A percentile compares a stretch with the other conserved stretches of the same genome.
Evolutionary conservation across 2,329 filamentous ascomycete species (phyloP).

Genomic region (Aspergillus sp.): DNA sequence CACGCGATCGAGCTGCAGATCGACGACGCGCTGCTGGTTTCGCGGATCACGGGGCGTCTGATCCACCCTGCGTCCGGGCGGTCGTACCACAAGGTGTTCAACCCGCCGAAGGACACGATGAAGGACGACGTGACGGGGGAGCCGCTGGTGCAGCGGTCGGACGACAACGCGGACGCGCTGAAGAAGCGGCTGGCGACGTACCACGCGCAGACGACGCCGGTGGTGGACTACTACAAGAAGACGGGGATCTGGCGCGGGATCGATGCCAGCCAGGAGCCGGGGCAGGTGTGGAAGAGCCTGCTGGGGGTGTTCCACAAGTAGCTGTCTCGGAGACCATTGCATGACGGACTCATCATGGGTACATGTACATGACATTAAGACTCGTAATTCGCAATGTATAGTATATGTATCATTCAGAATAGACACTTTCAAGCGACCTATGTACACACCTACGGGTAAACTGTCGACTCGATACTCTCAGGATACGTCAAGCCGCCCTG

Average conservation of each 20-base stretch:
- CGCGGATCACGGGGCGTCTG: constrained; percentile 91
- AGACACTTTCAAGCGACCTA: too few relatives aligned
- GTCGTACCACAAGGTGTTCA: constrained; percentile 98
- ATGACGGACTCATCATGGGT: too few relatives aligned
- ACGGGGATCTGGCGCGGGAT: constrained; percentile 94
- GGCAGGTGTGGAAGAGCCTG: constrained; percentile 90
- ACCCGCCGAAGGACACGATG: constrained; percentile 89
- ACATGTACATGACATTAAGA: too few relatives aligned
- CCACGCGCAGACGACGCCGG: constrained; percentile 84
- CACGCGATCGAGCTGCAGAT: constrained; percentile 96
- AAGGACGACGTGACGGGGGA: constrained; percentile 95
- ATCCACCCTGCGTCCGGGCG: constrained; percentile 93
- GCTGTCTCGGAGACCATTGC: too few relatives aligned
- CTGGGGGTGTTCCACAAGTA: constrained; percentile 70
- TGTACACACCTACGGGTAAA: constrained; percentile 39
- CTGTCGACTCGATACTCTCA: constrained; percentile 54
- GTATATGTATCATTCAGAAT: too few relatives aligned
- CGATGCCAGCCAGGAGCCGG: constrained; percentile 92
- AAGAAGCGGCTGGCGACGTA: constrained; percentile 93
- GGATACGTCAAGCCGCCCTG: constrained; percentile 56
- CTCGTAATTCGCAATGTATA: too few relatives aligned
- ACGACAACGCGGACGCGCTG: constrained; percentile 92
- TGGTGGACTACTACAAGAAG: constrained; percentile 93
- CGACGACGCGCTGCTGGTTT: constrained; percentile 84
- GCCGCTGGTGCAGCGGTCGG: constrained; percentile 87